Percentiles rank a stretch among this genome's conserved stretches.
phyloP scores from a whole-genome alignment of 768 basidiomycete species.

The Russula earlei region DNA sequence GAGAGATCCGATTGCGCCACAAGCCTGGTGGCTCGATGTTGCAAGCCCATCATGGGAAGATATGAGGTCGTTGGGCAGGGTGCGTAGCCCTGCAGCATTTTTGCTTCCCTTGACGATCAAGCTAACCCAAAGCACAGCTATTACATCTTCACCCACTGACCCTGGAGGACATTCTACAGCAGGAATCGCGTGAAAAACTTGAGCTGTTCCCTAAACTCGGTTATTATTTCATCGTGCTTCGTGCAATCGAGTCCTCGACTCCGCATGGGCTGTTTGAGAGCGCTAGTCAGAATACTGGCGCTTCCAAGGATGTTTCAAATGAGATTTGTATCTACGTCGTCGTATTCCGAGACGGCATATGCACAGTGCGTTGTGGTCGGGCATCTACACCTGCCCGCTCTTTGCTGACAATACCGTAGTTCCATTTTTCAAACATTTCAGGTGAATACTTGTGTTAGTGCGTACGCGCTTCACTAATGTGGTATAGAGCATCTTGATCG shows the following conservation, averaged over 20 bases:
- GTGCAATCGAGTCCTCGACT: slow-evolving; percentile 58
- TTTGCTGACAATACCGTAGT: slow-evolving; percentile 36
- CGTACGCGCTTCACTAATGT: slow-evolving; percentile 10
- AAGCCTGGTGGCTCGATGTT: slow-evolving; percentile 88
- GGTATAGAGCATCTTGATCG: slow-evolving; percentile 64
- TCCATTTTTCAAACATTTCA: slow-evolving; percentile 83
- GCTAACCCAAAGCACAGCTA: slow-evolving; percentile 35
- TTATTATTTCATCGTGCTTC: slow-evolving; percentile 86
- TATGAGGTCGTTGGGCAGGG: slow-evolving; percentile 78
- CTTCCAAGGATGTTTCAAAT: slow-evolving; percentile 40
- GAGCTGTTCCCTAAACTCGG: slow-evolving; percentile 81
- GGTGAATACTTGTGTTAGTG: slow-evolving; percentile 26
- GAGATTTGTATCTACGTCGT: slow-evolving; percentile 84
- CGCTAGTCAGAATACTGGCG: slow-evolving; percentile 22
- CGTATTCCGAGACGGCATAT: slow-evolving; percentile 83
- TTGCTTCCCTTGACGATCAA: not conserved
- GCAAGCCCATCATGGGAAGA: slow-evolving; percentile 83
- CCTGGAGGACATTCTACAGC: slow-evolving; percentile 85
- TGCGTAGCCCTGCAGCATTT: slow-evolving; percentile 26
- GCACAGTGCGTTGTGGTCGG: slow-evolving; percentile 41
- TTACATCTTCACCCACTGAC: slow-evolving; percentile 88
- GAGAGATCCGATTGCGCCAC: slow-evolving; percentile 25
- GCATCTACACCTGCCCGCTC: not conserved
- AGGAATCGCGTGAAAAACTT: slow-evolving; percentile 87
- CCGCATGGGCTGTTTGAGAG: slow-evolving; percentile 33